Base-by-base conservation (phyloP, 1,284 basidiomycete genomes). In the Polyporus tsugae region DNA sequence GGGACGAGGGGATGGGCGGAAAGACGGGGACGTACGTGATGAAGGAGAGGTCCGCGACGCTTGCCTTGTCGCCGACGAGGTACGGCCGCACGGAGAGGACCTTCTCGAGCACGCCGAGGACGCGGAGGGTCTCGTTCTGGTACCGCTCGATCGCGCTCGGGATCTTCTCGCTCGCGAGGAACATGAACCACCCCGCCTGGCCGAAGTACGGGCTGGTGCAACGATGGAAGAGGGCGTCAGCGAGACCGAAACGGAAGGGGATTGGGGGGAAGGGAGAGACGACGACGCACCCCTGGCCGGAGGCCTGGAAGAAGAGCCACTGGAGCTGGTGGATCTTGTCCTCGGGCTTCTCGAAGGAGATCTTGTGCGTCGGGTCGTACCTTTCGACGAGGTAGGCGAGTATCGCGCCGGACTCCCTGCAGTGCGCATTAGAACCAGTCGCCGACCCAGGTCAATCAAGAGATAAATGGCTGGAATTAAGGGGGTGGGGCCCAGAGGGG, bases 391-490 rank as follows among this genome's bases (percentile, higher is more conserved):
- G 71, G 72, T 80, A 81, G 13, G 65, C 42, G 33, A 81, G 52
- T 67, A 78, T 78, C 29, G 79, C 79, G 57, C 74, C 72, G n/a
- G 74, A 76, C 68, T 81, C 80, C 76, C 78, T 80, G 44, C 33
- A 13, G 5, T 5, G 25, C 36, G 36, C 11, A 15, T 39, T 15
- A 36, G 7, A 25, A 5, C 13, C 46, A 29, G 22, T 52, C 15
- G 41, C 17, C 15, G 41, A 42, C 6, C 22, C 22, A 1, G 22
- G 10, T 49, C 22, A 22, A 11, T 9, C 6, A 9, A 46, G n/a
- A n/a, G 0, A 15, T 5, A 25, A 9, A 22, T 6, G 22, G 39
- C 13, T 39, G 39, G 10, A 7, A 25, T 11, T 5, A 29, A 29
- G 15, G 42, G n/a, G 19, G 2, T 11, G 46, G 6, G n/a, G 22